Evolutionary conservation across 192 early-diverging fungal genomes (phyloP).

Genomic region (Gonapodya prolifera): DNA sequence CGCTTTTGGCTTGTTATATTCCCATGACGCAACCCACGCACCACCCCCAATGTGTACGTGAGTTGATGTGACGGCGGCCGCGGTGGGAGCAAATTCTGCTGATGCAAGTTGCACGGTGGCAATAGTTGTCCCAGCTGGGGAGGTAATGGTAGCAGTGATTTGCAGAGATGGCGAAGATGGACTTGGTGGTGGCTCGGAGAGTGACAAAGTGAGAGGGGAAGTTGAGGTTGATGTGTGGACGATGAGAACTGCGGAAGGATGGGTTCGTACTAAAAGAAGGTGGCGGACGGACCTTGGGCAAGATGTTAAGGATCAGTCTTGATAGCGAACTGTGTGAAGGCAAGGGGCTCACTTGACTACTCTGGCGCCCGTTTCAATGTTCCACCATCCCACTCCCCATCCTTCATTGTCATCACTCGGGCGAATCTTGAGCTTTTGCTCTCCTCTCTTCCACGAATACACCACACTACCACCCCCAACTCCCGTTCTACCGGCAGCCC

Average conservation of each 20-base stretch:
- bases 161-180: neutral
- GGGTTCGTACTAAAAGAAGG: neutral
- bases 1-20: neutral
- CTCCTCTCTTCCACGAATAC: neutral
- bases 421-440: neutral
- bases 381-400: slow-evolving; percentile 21
- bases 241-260: neutral
- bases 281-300: neutral
- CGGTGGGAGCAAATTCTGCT: neutral
- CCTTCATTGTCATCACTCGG: neutral
- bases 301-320: neutral
- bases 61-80: neutral
- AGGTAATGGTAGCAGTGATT: neutral
- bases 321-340: too few species aligned
- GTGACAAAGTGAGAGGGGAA: neutral
- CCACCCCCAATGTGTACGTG: neutral
- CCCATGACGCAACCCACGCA: neutral
- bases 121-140: neutral
- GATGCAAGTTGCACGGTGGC: neutral
- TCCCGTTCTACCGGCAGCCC: neutral
- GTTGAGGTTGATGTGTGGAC: neutral
- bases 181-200: neutral
- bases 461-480: neutral
- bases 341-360: slow-evolving; percentile 31
- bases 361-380: slow-evolving; percentile 35